Evolutionary conservation across 2,329 filamentous ascomycete species (phyloP), one percentile per base, ranked within the genome.

Genomic region (Aplosporella prunicola): DNA sequence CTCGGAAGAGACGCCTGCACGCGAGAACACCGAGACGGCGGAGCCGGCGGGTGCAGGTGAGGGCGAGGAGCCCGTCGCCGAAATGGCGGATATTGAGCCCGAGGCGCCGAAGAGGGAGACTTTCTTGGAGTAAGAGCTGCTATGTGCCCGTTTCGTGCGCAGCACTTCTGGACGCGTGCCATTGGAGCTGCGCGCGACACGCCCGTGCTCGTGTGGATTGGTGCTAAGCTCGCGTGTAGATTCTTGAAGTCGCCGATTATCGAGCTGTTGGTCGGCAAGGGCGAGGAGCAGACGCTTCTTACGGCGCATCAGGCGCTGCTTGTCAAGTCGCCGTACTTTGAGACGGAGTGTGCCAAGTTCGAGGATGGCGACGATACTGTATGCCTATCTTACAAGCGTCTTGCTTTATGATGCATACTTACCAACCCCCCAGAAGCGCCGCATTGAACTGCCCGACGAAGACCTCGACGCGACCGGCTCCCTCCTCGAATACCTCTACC

Each of bases 401-500:
- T n/a, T 2, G 15, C n/a, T 0, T 14, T n/a, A 14, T 6, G n/a
- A n/a, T n/a, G n/a, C n/a, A n/a, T n/a, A n/a, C 10, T 15, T 26
- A 22, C 18, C 20, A 18, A 18, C 14, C 16, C 11, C 25, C 24
- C 39, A 72, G 72, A 73, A 73, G 47, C 80, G 80, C 39, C 71
- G 76, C 41, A 78, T 94, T 43, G 65, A 80, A 41, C 78, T 93
- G 16, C 54, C 68, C 2, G 63, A 71, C 45, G 80, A 85, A 48
- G 72, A 85, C 49, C 60, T 83, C 30, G 79, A 85, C 46, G 79
- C 83, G 15, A 78, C 85, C 39, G 79, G 81, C 43, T 85, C 78
- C 57, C 84, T 88, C 49, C 72, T 91, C 49, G 82, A 91, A 58
- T 93, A 76, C 57, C 76, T 89, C 35, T 93, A 93, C 63, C 88